Conservation (phyloP, 1,284 basidiomycete species). For the Testicularia cyperi region DNA sequence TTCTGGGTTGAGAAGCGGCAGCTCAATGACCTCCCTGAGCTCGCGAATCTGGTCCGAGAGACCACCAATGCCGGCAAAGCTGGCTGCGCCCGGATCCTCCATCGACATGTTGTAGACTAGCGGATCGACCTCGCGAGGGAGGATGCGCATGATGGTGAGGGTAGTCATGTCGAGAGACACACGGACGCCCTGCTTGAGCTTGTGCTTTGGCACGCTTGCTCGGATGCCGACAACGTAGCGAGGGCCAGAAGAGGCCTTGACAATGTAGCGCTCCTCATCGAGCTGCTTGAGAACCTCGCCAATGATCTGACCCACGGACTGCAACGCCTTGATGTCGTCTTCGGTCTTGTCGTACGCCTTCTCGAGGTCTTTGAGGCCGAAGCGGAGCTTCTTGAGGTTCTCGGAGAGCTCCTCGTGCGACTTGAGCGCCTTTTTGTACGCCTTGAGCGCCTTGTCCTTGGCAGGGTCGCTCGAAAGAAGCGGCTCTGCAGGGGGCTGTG, state of each 20-base stretch:
- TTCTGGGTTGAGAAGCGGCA: slow-evolving; percentile 92
- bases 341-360: slow-evolving; percentile 93
- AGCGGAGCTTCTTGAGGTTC: slow-evolving; percentile 54
- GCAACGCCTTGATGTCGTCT: slow-evolving; percentile 98
- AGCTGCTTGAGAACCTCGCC: slow-evolving; percentile 98
- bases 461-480: slow-evolving; percentile 35
- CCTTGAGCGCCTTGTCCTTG: slow-evolving; percentile 55
- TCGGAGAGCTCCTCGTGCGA: slow-evolving; percentile 64
- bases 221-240: slow-evolving; percentile 99
- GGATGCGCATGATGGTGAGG: slow-evolving; percentile 90
- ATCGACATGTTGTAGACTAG: slow-evolving; percentile 99
- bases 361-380: slow-evolving; percentile 72
- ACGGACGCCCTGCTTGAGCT: slow-evolving; percentile 89
- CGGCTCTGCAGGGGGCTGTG: slow-evolving; percentile 29
- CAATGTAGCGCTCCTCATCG: slow-evolving; percentile 97
- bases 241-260: slow-evolving; percentile 96
- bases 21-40: slow-evolving; percentile 93
- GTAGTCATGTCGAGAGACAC: slow-evolving; percentile 99
- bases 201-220: slow-evolving; percentile 83
- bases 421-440: slow-evolving; percentile 54
- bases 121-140: slow-evolving; percentile 96
- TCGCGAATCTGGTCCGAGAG: slow-evolving; percentile 94
- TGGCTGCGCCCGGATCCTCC: slow-evolving; percentile 92
- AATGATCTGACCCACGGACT: slow-evolving; percentile 98
- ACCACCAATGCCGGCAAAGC: slow-evolving; percentile 96